phyloP scores from a whole-genome alignment of 139 green algal species.

The Picochlorum sp. region DNA sequence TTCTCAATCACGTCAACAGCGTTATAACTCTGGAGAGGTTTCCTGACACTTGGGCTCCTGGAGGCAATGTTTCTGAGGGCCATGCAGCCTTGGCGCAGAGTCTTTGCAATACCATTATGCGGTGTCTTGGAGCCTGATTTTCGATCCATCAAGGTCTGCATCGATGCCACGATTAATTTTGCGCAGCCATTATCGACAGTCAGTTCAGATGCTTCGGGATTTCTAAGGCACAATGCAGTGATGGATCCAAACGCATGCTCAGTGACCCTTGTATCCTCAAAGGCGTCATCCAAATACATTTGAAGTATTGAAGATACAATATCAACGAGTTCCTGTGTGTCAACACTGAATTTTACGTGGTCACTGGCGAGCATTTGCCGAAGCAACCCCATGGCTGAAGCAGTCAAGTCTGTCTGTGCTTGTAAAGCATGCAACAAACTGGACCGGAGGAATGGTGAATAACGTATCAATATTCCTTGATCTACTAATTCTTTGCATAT shows the following conservation, averaged over 20 bases:
- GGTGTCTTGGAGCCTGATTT: background rate
- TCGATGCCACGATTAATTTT: slow-evolving; percentile 19
- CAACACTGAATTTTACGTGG: slow-evolving; percentile 41
- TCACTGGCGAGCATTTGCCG: slow-evolving; percentile 79
- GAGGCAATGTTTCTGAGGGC: slow-evolving; percentile 70
- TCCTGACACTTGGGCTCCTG: slow-evolving; percentile 44
- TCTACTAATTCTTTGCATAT: slow-evolving; percentile 46
- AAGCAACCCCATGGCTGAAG: slow-evolving; percentile 30
- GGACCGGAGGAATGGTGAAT: slow-evolving; percentile 24
- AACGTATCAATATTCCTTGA: slow-evolving; percentile 25
- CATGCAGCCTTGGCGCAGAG: slow-evolving; percentile 62
- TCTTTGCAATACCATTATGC: background rate
- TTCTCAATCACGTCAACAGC: slow-evolving; percentile 51
- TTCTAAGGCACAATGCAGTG: background rate
- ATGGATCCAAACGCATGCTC: background rate
- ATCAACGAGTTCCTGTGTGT: background rate
- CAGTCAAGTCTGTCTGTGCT: slow-evolving; percentile 4
- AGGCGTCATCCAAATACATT: background rate
- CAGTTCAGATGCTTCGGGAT: slow-evolving; percentile 10
- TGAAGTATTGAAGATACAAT: background rate
- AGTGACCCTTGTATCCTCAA: background rate
- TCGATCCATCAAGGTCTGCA: slow-evolving; percentile 20
- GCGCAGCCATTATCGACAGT: slow-evolving; percentile 47
- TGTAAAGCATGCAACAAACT: background rate
- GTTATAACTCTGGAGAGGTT: slow-evolving; percentile 46